Evolutionary conservation across 2,329 filamentous ascomycete genomes (phyloP).

Genomic region (Pyrenochaeta sp.): DNA sequence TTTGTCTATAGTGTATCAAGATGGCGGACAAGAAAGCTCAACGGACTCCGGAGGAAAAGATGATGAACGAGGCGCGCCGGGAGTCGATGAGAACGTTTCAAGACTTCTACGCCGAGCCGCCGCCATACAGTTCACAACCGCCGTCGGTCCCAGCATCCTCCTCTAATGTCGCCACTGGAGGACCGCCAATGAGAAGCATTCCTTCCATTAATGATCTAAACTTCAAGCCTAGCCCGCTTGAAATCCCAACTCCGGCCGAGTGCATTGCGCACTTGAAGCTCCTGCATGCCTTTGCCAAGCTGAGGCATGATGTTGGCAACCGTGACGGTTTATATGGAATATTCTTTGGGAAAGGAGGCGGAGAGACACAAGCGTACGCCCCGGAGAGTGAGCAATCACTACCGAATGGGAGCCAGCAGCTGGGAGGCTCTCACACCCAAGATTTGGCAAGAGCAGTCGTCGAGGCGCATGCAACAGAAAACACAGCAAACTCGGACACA

Average conservation of each 20-base stretch:
- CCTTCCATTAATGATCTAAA: constrained; percentile 12
- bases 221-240: constrained; percentile 51
- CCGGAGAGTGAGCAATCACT: constrained; percentile 34
- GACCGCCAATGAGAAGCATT: background rate
- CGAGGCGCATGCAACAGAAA: constrained; percentile 1
- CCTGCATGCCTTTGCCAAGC: constrained; percentile 70
- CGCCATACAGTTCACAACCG: constrained; percentile 18
- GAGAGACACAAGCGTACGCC: background rate
- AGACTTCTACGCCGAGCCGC: constrained; percentile 13
- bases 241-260: constrained; percentile 59
- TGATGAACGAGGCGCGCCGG: constrained; percentile 8
- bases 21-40: constrained; percentile 11
- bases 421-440: constrained; percentile 47
- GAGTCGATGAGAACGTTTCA: constrained; percentile 13
- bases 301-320: constrained; percentile 73
- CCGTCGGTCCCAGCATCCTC: constrained; percentile 1
- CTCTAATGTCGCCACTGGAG: background rate
- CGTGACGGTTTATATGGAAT: constrained; percentile 73
- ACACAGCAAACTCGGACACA: constrained; percentile 1
- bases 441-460: constrained; percentile 9
- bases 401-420: constrained; percentile 42
- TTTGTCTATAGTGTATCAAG: background rate
- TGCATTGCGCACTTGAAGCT: constrained; percentile 79
- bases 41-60: constrained; percentile 10
- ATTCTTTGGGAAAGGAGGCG: constrained; percentile 4